Evolutionary conservation across 768 basidiomycete species (phyloP).

Genomic region (Naganishia onofrii): DNA sequence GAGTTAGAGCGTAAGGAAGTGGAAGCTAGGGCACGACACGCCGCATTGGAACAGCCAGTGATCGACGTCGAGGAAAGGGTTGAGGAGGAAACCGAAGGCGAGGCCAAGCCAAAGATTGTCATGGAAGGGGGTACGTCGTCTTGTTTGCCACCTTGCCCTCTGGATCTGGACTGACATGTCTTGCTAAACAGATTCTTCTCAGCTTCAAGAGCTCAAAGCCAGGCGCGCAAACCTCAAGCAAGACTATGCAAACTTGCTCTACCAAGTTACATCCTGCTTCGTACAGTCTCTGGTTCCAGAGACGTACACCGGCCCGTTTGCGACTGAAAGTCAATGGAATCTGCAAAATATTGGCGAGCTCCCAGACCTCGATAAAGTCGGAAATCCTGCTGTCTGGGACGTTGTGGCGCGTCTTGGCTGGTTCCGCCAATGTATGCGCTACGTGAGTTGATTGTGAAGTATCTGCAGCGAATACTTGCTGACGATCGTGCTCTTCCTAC

Average conservation of each 20-base stretch:
- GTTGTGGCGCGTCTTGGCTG: conserved; percentile 42
- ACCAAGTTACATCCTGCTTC: conserved; percentile 18
- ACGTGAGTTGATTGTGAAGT: conserved; percentile 32
- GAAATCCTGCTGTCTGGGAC: conserved; percentile 21
- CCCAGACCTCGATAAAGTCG: conserved; percentile 18
- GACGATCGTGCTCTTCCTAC: background rate
- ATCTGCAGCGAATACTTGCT: background rate
- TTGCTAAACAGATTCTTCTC: conserved; percentile 37
- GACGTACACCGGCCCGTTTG: background rate
- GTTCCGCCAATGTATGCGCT: conserved; percentile 47
- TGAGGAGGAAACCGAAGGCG: background rate
- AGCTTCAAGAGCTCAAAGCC: conserved; percentile 41
- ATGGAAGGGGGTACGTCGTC: conserved; percentile 23
- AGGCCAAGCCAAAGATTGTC: background rate
- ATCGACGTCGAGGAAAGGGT: background rate
- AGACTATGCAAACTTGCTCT: conserved; percentile 21
- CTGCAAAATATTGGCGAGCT: conserved; percentile 17
- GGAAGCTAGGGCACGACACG: conserved; percentile 66
- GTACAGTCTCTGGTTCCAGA: conserved; percentile 26
- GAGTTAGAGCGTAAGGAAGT: conserved; percentile 83
- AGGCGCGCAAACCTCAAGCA: conserved; percentile 28
- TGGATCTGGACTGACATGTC: background rate
- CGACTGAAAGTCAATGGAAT: background rate
- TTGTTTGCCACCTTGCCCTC: conserved; percentile 21
- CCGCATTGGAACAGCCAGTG: conserved; percentile 39